Base-by-base conservation (phyloP, 129 eudicot genomes). In the Glebionis coronaria region DNA sequence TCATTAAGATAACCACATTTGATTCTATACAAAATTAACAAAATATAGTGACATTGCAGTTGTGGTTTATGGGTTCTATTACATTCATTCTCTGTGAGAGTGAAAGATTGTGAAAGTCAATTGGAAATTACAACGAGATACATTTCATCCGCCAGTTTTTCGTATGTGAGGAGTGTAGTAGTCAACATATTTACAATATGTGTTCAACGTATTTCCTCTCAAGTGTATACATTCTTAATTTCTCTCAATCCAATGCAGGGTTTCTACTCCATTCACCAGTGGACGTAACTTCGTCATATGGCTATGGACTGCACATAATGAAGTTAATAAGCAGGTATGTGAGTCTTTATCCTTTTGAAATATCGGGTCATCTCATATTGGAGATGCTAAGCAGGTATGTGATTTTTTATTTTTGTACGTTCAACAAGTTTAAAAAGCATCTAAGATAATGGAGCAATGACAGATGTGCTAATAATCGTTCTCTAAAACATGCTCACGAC, bases 11-110 rank as follows among this genome's bases (percentile, higher is more conserved):
- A 4, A 28, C 31, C 4, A 28, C 4, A 28, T 28, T 28, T 11
- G n/a, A n/a, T n/a, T n/a, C n/a, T n/a, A n/a, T n/a, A 15, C 5
- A 7, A 19, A 20, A 23, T 35, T 73, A 42, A 73, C 54, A 52
- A 23, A 15, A n/a, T 59, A 21, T 49, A 58, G 16, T 68, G 35
- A 67, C 47, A 12, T 60, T 78, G 53, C 95, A 94, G 99, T 71
- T 94, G 99, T 73, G 99, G 99, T 40, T 78, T 94, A 77, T 94
- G 99, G 99, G 82, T 89, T 74, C 63, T 94, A 64, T 64, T 94
- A 71, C 99, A 94, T 74, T 86, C 99, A 45, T 83, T 94, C 19
- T 86, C 99, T 29, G 99, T 89, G 76, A 89, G 97, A 82, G 79
- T 94, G 28, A 97, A 84, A 49, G 91, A 94, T 64, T 85, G 90